Percentiles rank a stretch among this genome's conserved stretches.
Evolutionary conservation across 495 filamentous ascomycete genomes (phyloP).

Genomic region (Rhizodiscina lignyota): DNA sequence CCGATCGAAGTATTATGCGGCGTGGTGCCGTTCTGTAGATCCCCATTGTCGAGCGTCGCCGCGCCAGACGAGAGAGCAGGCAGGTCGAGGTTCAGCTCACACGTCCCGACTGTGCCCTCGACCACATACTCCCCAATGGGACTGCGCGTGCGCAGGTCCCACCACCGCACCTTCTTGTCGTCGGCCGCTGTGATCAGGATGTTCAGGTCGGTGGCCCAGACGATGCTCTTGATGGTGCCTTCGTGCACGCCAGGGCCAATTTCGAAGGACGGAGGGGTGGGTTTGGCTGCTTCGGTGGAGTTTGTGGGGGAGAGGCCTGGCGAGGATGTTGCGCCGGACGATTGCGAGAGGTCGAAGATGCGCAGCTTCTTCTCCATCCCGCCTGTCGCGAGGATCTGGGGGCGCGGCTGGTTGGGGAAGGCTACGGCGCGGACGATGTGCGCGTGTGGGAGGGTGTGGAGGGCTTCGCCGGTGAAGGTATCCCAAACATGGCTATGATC

Average conservation of each 20-base stretch:
- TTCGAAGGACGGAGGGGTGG: constrained; percentile 38
- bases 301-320: constrained; percentile 20
- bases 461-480: constrained; percentile 79
- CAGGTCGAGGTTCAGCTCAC: constrained; percentile 64
- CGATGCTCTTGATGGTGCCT: constrained; percentile 81
- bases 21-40: no score
- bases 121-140: constrained; percentile 55
- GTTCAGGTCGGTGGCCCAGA: constrained; percentile 79
- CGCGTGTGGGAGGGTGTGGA: constrained; percentile 73
- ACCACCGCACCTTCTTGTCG: constrained; percentile 86
- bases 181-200: constrained; percentile 78
- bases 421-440: constrained; percentile 92
- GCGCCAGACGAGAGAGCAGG: constrained; percentile 35
- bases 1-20: constrained; percentile 18
- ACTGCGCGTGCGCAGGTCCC: constrained; percentile 61
- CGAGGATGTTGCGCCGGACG: constrained; percentile 25
- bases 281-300: constrained; percentile 4
- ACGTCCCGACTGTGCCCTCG: constrained; percentile 73
- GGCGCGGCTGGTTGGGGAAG: constrained; percentile 54
- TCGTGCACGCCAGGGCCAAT: constrained; percentile 70
- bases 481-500: constrained; percentile 76
- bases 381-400: constrained; percentile 73
- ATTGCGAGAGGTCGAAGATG: constrained; percentile 66
- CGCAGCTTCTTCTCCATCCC: constrained; percentile 93
- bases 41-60: background rate